A percentile compares a stretch with the other conserved stretches of the same genome.
Conservation (phyloP, 148 eudicot genomes). For the Dysphania ambrosioides region DNA sequence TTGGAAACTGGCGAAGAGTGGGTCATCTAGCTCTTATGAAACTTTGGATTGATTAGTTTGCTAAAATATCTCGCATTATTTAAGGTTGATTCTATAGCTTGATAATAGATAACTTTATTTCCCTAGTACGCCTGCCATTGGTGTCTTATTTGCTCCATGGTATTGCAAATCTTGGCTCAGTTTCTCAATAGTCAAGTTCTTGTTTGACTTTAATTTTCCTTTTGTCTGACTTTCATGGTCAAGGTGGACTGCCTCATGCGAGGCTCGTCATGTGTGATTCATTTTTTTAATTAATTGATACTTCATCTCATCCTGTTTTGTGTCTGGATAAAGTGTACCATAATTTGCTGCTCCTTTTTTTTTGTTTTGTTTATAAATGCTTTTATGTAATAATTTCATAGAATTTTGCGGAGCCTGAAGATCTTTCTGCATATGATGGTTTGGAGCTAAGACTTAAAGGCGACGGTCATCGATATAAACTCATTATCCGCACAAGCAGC, state of each 20-base stretch:
- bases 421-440: constrained; percentile 94
- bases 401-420: constrained; percentile 83
- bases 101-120: too few species aligned
- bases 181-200: neutral
- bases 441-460: constrained; percentile 83
- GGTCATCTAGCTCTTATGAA: neutral
- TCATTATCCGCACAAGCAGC: constrained; percentile 81
- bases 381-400: constrained; percentile 30
- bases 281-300: neutral
- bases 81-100: too few species aligned
- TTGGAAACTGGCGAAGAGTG: too few species aligned
- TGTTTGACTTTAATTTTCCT: neutral
- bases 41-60: neutral
- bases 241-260: neutral
- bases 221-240: neutral
- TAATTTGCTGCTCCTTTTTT: neutral
- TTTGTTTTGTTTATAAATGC: neutral
- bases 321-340: neutral
- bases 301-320: neutral
- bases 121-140: neutral
- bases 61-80: too few species aligned
- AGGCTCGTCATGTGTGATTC: neutral
- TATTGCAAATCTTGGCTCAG: neutral
- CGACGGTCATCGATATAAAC: constrained; percentile 84
- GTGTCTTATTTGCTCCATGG: neutral